Conservation (phyloP, 2,329 filamentous ascomycete species). For the Dichotomopilus funicola region DNA sequence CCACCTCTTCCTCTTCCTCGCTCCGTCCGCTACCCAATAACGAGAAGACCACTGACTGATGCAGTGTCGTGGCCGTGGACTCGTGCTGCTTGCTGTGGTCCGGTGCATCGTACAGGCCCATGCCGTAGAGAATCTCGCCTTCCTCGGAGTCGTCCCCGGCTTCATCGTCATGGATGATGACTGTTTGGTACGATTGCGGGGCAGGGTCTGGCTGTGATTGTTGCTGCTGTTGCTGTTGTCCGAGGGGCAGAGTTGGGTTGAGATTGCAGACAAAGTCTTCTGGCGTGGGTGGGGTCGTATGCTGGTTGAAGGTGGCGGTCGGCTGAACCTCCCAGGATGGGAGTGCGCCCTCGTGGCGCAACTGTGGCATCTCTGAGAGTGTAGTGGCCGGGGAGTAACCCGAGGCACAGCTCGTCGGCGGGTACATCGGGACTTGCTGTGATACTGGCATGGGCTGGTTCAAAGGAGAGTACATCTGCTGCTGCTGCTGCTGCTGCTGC, state of each 20-base stretch:
- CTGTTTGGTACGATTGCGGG: constrained; percentile 1
- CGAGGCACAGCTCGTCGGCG: neutral
- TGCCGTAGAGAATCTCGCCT: constrained; percentile 70
- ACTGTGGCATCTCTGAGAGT: constrained; percentile 16
- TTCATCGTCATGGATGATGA: constrained; percentile 36
- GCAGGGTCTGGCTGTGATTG: neutral
- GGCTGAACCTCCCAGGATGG: constrained; percentile 28
- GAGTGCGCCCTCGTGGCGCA: constrained; percentile 37
- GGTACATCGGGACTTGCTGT: constrained; percentile 7
- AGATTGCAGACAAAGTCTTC: constrained; percentile 40
- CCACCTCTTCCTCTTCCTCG: constrained; percentile 36
- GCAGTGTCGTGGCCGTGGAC: constrained; percentile 31
- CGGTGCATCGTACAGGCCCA: constrained; percentile 73
- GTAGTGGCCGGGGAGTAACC: constrained; percentile 2
- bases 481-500: constrained; percentile 25
- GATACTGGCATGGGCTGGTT: constrained; percentile 5
- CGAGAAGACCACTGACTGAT: constrained; percentile 47
- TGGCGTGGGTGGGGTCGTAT: constrained; percentile 52
- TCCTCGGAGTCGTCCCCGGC: constrained; percentile 45
- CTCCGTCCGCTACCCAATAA: constrained; percentile 48
- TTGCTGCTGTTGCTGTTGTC: constrained; percentile 18
- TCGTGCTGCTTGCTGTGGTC: constrained; percentile 45
- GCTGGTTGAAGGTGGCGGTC: constrained; percentile 36
- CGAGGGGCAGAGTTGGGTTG: constrained; percentile 28
- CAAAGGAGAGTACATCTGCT: constrained; percentile 28